A percentile compares a stretch with the other conserved stretches of the same genome.
phyloP scores from a whole-genome alignment of 1,284 basidiomycete genomes.

The Trametes pubescens region DNA sequence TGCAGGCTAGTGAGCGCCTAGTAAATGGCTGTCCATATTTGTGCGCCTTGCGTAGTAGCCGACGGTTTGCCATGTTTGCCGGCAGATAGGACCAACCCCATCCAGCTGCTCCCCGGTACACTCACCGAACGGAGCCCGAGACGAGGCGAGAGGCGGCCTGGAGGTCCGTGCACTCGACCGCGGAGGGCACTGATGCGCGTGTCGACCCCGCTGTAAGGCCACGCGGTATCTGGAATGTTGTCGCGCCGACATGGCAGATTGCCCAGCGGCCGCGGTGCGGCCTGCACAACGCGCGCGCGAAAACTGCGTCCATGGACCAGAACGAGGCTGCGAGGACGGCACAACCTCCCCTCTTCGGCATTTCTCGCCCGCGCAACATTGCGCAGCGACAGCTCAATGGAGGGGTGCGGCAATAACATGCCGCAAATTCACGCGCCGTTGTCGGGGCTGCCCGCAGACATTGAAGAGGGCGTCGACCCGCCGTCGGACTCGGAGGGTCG shows the following conservation, averaged over 20 bases:
- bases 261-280: slow-evolving; percentile 21
- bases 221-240: slow-evolving; percentile 11
- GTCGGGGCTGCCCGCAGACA: background rate
- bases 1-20: too few relatives aligned
- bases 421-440: slow-evolving; percentile 4
- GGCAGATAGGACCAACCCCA: too few relatives aligned
- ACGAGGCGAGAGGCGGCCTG: background rate
- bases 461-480: slow-evolving; percentile 11
- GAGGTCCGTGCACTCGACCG: slow-evolving; percentile 2
- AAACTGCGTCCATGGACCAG: slow-evolving; percentile 11
- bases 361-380: background rate
- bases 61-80: too few relatives aligned
- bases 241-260: slow-evolving; percentile 18
- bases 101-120: too few relatives aligned
- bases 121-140: background rate
- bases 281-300: slow-evolving; percentile 5
- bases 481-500: slow-evolving; percentile 14
- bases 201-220: slow-evolving; percentile 22
- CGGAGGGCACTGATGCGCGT: slow-evolving; percentile 17
- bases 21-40: too few relatives aligned
- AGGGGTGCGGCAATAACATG: slow-evolving; percentile 12
- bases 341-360: slow-evolving; percentile 15
- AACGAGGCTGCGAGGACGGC: slow-evolving; percentile 1
- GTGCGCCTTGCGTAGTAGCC: too few relatives aligned
- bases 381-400: slow-evolving; percentile 1